Base-by-base conservation (phyloP, 805 yeast genomes). In the Saccharomycopsis fibuligera region DNA sequence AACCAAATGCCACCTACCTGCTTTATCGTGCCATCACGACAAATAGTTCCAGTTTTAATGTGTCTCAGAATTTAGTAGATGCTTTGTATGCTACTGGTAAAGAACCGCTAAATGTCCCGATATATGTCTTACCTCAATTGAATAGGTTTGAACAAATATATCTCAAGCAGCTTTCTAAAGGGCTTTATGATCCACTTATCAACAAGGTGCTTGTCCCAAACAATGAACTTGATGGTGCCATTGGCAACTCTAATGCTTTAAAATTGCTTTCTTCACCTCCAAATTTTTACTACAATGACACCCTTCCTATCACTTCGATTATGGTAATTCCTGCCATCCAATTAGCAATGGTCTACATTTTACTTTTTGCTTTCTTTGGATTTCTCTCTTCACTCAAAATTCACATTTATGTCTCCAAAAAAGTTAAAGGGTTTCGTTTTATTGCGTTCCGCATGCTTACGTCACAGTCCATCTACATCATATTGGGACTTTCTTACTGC, bases 281-380 rank as follows among this genome's bases (percentile, higher is more conserved):
- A 14, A 53, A 50, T 1, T 66, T 76, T 48, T 27, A 53, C 1
- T 62, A 55, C 35, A 38, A 58, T 2, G 88, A 84, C 58, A 62
- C 68, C 44, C 66, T 69, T n/a, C 85, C 86, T 2, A 68, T 66
- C 45, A 62, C 63, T 1, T 67, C 77, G 56, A 67, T 75, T 2
- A 78, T 76, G 4, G 59, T 80, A 12, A 56, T 73, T 39, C 89
- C 89, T 0, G 88, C 90, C 4, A 62, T 79, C 3, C 91, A 84
- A 61, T 81, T 85, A 51, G 93, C 93, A 45, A 70, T 83, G 54
- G 81, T 86, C 61, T 85, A 79, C 60, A 68, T 83, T 60, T 73
- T 86, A 57, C 79, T 86, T 60, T 62, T 84, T 49, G 78, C 91
- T 2, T 83, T 86, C 60, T 83, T 86, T 73, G 82, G 80, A 56